Evolutionary conservation across 305 asterid genomes (phyloP), one percentile per base, ranked within the genome.

Genomic region (Rubia occidens): DNA sequence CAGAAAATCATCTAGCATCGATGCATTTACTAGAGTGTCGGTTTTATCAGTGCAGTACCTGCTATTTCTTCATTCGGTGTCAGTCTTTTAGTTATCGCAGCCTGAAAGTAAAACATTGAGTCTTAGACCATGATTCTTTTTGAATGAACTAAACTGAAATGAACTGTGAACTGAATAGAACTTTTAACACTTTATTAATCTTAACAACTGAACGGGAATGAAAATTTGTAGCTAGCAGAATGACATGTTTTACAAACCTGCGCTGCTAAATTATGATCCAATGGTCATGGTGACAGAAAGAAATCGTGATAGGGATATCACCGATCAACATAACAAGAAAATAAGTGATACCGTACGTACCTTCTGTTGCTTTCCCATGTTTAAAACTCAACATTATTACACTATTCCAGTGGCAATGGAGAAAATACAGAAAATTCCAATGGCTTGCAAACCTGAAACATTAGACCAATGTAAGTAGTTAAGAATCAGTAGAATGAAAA

Each of bases 41-140:
- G 89, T 88, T 80, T 88, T 88, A 42, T 88, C 95, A 68, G 91
- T 87, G 91, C 90, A 85, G 83, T 85, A 9, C 89, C 89, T 11
- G 90, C 95, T 90, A 87, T 87, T 80, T 87, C 95, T 81, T 87
- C 95, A 18, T 85, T 87, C 17, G 95, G 88, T 8, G 95, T 87
- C 95, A 87, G 84, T 70, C 91, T 78, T 74, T 88, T 88, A 15
- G 95, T 86, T 54, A 84, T 88, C 55, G 95, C 95, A n/a, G 88
- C 91, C 91, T 87, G 76, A 47, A 77, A 43, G 21, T 68, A 65
- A 65, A 61, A 59, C 24, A 32, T 64, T 18, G 69, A 21, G 15
- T 6, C 69, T 24, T 55, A n/a, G 11, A n/a, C 49, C 2, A n/a
- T n/a, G n/a, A n/a, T n/a, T n/a, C n/a, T n/a, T n/a, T n/a, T n/a